Base-by-base conservation (phyloP, 1,139 yeast species). In the Hansenula lynferdii region DNA sequence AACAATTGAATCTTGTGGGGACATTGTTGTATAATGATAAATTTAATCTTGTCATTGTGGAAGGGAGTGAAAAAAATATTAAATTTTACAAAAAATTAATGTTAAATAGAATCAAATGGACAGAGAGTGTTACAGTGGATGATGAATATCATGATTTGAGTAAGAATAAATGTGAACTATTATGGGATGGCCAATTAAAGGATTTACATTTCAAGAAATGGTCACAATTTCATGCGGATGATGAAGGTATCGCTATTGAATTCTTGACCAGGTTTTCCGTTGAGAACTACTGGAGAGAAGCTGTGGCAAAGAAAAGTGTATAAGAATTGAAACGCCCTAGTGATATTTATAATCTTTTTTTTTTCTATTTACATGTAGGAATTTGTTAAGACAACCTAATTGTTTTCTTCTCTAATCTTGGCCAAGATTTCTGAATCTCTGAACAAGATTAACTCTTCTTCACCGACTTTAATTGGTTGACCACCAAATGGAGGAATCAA, bases 381-480 rank as follows among this genome's bases (percentile, higher is more conserved):
- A 16, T 14, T 14, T 9, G 11, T 18, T n/a, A n/a, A n/a, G n/a
- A n/a, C n/a, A 18, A 16, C 24, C 14, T 25, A 22, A 6, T 21
- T 11, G n/a, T 19, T 19, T 40, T 42, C 42, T 43, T 51, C 53
- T 40, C 42, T 42, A 45, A 92, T 79, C 75, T 86, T 90, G 58
- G 97, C 97, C 60, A 92, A 77, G 64, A 92, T 85, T 67, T 92
- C 97, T 59, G 85, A 73, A 68, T 92, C 97, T 61, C 96, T 82
- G 77, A 76, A 80, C 57, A 84, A 70, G 53, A 82, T 71, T 60
- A 70, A 84, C 61, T 84, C 92, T 38, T 72, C 79, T 43, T 87
- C 96, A 50, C 89, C 94, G 56, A 92, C 76, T 70, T 84, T 87
- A 65, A 92, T 76, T 49, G 89, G 71, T 51, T 89, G 80, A 42